Base-by-base conservation (phyloP, 495 filamentous ascomycete species). In the Rostrohypoxylon terebratum region DNA sequence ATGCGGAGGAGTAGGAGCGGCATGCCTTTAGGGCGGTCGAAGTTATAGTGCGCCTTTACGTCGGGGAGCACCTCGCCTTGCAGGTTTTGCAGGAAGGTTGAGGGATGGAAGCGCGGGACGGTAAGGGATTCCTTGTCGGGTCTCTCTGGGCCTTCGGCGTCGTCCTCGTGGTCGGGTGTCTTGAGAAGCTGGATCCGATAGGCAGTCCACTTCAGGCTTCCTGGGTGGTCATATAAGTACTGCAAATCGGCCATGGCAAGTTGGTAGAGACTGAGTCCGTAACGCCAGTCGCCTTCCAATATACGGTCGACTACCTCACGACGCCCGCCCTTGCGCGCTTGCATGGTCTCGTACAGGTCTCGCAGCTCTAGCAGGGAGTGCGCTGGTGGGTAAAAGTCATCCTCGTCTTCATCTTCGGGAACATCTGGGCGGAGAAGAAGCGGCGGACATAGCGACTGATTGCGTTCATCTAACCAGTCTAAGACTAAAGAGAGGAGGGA, bases 201-300 rank as follows among this genome's bases (percentile, higher is more conserved):
- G 1, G 92, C 92, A 18, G 88, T 88, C 93, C 93, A 96, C 80
- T 90, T 90, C 66, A 91, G 86, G 1, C 86, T 85, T 1, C 86
- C 83, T 0, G 91, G 90, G 71, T 93, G 91, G 74, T 94, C 91
- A 71, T 94, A 87, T n/a, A 95, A 83, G 75, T 93, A 84, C 67
- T 91, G 90, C 13, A 93, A 80, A 72, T 96, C 93, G 14, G 90
- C 89, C 85, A 93, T 94, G 53, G 92, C 93, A 3, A 95, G 82
- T 75, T 94, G 92, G 68, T 91, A 92, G 14, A 97, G 80, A 1
- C 87, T 90, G 20, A 96, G 81, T 0, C 93, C 93, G 57, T 89
- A 85, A 20, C 92, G 84, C 93, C 93, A 97, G 77, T 97, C 93
- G 47, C 92, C 92, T 64, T 94, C 90, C 0, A 91, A 71, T 42